Conservation (phyloP, 805 yeast species). For the Lipomyces yamadae region DNA sequence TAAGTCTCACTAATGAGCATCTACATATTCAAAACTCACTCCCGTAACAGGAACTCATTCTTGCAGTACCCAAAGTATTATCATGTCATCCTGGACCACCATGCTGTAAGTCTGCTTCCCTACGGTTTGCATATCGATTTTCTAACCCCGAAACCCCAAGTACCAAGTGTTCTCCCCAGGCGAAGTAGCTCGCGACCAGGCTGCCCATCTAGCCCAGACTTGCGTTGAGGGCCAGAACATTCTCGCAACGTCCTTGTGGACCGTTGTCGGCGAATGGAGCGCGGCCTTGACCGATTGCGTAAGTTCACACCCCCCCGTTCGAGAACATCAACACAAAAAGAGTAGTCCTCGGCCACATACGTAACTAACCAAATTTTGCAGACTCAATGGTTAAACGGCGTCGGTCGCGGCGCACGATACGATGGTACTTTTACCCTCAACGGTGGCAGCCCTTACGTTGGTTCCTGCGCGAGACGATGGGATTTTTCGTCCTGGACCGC, state of each 20-base stretch:
- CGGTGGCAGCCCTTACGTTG: slow-evolving; percentile 49
- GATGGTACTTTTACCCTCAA: slow-evolving; percentile 58
- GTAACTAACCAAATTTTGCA: not conserved
- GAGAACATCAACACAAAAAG: not conserved
- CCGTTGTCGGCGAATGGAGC: slow-evolving; percentile 84
- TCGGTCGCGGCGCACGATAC: slow-evolving; percentile 78
- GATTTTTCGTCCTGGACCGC: slow-evolving; percentile 63
- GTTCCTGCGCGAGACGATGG: slow-evolving; percentile 60
- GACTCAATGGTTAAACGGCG: slow-evolving; percentile 86
- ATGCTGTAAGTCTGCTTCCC: slow-evolving; percentile 43
- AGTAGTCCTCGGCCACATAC: too few species aligned
- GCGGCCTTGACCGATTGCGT: slow-evolving; percentile 90
- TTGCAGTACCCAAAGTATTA: slow-evolving; percentile 55
- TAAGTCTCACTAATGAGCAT: not conserved
- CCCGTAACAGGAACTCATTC: slow-evolving; percentile 65
- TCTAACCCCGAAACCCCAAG: slow-evolving; percentile 39
- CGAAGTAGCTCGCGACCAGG: slow-evolving; percentile 63
- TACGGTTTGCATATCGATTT: too few species aligned
- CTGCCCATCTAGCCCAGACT: slow-evolving; percentile 62
- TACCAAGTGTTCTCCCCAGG: slow-evolving; percentile 79
- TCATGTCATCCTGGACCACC: slow-evolving; percentile 84
- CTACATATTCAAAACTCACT: slow-evolving; percentile 22
- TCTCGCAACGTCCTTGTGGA: slow-evolving; percentile 54
- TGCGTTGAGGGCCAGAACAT: slow-evolving; percentile 57
- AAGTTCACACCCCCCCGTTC: not conserved